phyloP scores from a whole-genome alignment of 805 yeast genomes.

The Lachancea meyersii region DNA sequence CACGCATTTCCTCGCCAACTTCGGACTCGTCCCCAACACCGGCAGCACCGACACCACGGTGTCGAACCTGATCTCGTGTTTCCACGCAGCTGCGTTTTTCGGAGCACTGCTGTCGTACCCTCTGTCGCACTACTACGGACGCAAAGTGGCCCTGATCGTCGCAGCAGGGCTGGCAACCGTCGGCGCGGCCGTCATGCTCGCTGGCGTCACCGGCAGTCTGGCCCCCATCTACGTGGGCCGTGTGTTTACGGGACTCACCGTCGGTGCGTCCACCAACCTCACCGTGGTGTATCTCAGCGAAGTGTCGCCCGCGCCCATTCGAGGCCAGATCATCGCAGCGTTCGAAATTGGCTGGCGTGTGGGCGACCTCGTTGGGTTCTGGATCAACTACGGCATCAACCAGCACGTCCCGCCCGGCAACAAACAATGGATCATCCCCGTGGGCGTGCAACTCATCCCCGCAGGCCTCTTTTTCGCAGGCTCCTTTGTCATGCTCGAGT shows the following conservation, averaged over 20 bases:
- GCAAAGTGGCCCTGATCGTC: slow-evolving; percentile 35
- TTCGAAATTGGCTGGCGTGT: slow-evolving; percentile 48
- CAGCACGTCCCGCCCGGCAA: slow-evolving; percentile 29
- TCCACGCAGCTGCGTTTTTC: slow-evolving; percentile 49
- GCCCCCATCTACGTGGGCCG: slow-evolving; percentile 50
- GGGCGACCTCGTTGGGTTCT: slow-evolving; percentile 43
- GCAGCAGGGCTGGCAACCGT: slow-evolving; percentile 39
- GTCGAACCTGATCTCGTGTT: slow-evolving; percentile 43
- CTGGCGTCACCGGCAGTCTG: slow-evolving; percentile 34
- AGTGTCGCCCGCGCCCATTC: slow-evolving; percentile 39
- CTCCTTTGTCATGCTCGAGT: slow-evolving; percentile 38
- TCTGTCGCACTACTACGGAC: slow-evolving; percentile 37
- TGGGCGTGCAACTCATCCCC: slow-evolving; percentile 43
- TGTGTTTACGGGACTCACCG: slow-evolving; percentile 46
- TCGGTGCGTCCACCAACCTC: slow-evolving; percentile 45
- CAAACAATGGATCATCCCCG: slow-evolving; percentile 44
- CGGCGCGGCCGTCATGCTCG: slow-evolving; percentile 40
- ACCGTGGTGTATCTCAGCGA: slow-evolving; percentile 46
- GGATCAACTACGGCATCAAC: slow-evolving; percentile 45
- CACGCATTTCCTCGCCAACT: slow-evolving; percentile 40
- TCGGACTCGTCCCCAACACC: slow-evolving; percentile 36
- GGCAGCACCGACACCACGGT: slow-evolving; percentile 25
- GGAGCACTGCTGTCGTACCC: slow-evolving; percentile 42
- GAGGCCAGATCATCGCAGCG: slow-evolving; percentile 42
- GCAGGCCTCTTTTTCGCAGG: slow-evolving; percentile 39